Conservation (phyloP, 768 basidiomycete genomes). For the Boletus subparvulus region DNA sequence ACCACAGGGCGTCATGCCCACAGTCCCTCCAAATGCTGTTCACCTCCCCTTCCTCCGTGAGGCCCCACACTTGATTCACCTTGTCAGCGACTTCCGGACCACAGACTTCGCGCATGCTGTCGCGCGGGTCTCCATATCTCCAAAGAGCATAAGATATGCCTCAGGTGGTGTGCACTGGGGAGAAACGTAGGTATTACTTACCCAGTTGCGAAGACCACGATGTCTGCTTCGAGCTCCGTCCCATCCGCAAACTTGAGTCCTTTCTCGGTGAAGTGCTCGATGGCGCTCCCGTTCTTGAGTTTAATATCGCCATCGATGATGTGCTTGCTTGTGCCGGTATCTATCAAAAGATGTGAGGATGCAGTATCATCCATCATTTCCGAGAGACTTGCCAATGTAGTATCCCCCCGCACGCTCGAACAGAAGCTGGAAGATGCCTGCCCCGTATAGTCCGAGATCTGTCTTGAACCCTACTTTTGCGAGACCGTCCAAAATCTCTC, state of each 20-base stretch:
- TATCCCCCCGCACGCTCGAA: conserved; percentile 37
- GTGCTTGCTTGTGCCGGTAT: conserved; percentile 42
- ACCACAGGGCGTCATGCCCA: conserved; percentile 38
- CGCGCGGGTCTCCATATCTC: conserved; percentile 48
- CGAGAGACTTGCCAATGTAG: conserved; percentile 35
- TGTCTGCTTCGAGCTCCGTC: conserved; percentile 32
- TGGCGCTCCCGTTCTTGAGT: conserved; percentile 43
- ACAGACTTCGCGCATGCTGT: conserved; percentile 43
- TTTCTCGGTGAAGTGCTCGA: conserved; percentile 31
- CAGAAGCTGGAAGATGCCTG: conserved; percentile 33
- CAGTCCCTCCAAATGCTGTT: conserved; percentile 36
- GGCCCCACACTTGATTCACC: conserved; percentile 57
- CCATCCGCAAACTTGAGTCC: conserved; percentile 33
- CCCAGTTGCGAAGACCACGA: conserved; percentile 35
- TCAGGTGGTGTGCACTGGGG: neutral
- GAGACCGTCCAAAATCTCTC: conserved; percentile 39
- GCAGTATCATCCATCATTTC: no score
- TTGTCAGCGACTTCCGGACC: conserved; percentile 45
- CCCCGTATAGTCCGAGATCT: conserved; percentile 33
- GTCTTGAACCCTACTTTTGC: conserved; percentile 39
- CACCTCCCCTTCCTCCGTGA: conserved; percentile 63
- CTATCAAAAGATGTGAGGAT: conserved; percentile 8
- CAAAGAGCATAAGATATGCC: neutral
- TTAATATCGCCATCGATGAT: conserved; percentile 51
- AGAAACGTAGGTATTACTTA: neutral